Base-by-base conservation (phyloP, 2,329 filamentous ascomycete species). In the Neofusicoccum sp. region DNA sequence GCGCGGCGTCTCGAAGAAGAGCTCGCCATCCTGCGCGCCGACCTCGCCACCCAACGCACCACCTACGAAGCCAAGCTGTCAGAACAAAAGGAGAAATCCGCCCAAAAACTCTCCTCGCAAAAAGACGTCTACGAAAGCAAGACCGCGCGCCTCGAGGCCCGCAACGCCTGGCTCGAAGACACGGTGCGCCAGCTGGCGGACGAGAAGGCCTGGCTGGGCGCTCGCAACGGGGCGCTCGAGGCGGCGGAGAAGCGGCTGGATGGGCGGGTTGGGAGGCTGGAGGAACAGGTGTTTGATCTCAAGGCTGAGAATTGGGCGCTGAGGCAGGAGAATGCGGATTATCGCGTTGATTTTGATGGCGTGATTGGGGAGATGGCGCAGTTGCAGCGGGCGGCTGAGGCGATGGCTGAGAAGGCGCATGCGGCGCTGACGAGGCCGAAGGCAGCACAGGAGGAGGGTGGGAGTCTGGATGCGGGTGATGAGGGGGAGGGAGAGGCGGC, bases 121-220 rank as follows among this genome's bases (percentile, higher is more conserved):
- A 44, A 45, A 20, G 57, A 60, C 34, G 43, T 41, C 41, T 31
- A 26, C 44, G 57, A 24, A 11, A n/a, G 30, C 6, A 11, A 14
- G 26, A 11, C 28, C n/a, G 11, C 4, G n/a, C 44, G 57, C 9
- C 28, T 51, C 9, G 38, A 26, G 26, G 44, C 45, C 14, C 44
- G 57, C 54, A 58, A 58, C 54, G 41, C 9, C 28, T 47, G 54
- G 54, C 54, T 58, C 7, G 54, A 58, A 41, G 54, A 28, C 40
- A 30, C 54, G 30, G 54, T 47, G 16, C 28, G n/a, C 9, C 41
- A 58, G 54, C 54, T 45, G 16, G 30, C 16, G 16, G 41, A 20
- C n/a, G 54, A 58, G 54, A 47, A 47, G 41, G 11, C 9, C n/a
- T 58, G 54, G 54, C 43, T 58, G 24, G 54, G 30, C 12, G 6